Conservation (phyloP, 164 flowering plant species). For the Piper longum region DNA sequence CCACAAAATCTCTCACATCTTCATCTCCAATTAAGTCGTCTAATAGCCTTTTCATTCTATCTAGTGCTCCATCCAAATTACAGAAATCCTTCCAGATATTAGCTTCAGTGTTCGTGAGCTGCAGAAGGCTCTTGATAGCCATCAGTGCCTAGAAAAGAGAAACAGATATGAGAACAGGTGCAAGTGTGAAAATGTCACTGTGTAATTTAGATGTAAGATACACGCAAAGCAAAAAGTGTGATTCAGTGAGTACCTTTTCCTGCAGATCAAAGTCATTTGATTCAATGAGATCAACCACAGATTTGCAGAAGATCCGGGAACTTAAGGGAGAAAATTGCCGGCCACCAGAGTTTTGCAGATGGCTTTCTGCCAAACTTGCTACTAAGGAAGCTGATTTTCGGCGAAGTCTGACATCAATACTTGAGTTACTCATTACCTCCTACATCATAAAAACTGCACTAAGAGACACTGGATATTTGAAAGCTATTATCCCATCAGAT, state of each 20-base stretch:
- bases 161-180: not conserved
- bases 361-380: slow-evolving; percentile 55
- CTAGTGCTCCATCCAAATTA: slow-evolving; percentile 45
- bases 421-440: slow-evolving; percentile 68
- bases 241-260: slow-evolving; percentile 52
- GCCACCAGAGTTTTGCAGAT: slow-evolving; percentile 22
- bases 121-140: slow-evolving; percentile 60
- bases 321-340: slow-evolving; percentile 37
- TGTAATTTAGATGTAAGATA: not conserved
- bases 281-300: slow-evolving; percentile 56
- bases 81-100: slow-evolving; percentile 51
- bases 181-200: not conserved
- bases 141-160: slow-evolving; percentile 42
- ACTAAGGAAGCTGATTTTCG: slow-evolving; percentile 60
- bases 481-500: no score
- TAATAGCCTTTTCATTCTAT: slow-evolving; percentile 42
- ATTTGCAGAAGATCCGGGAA: slow-evolving; percentile 46
- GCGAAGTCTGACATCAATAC: slow-evolving; percentile 54
- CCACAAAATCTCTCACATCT: slow-evolving; percentile 34
- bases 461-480: no score
- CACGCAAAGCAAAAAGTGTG: not conserved
- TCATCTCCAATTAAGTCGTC: slow-evolving; percentile 42
- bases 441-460: slow-evolving; percentile 12
- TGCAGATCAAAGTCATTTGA: slow-evolving; percentile 75
- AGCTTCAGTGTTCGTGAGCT: slow-evolving; percentile 42